phyloP scores from a whole-genome alignment of 768 basidiomycete species.

The Auricularia heimuer region DNA sequence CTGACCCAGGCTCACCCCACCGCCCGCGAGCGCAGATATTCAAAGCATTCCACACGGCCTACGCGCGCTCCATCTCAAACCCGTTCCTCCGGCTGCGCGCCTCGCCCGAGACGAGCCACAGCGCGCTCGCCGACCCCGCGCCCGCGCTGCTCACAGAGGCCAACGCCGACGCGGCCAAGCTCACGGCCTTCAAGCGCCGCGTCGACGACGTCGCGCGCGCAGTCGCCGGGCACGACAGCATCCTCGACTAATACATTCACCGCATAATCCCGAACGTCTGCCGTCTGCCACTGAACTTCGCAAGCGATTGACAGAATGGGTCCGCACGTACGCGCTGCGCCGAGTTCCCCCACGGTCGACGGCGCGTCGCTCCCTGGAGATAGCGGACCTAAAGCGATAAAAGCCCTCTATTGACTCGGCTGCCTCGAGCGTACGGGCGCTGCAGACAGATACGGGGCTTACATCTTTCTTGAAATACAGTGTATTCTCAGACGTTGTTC shows the following conservation, averaged over 20 bases:
- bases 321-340: constrained; percentile 14
- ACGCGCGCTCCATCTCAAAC: constrained; percentile 73
- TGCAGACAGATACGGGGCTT: constrained; percentile 93
- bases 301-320: constrained; percentile 5
- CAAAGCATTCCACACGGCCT: constrained; percentile 82
- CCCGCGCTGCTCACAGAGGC: constrained; percentile 47
- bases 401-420: constrained; percentile 79
- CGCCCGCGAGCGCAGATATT: constrained; percentile 40
- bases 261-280: constrained; percentile 12
- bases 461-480: constrained; percentile 17
- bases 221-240: constrained; percentile 12
- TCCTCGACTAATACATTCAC: constrained; percentile 14
- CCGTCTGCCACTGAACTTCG: constrained; percentile 14
- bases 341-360: background rate
- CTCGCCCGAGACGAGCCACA: constrained; percentile 25
- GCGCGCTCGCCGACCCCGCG: constrained; percentile 36
- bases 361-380: background rate
- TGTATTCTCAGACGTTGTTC: too few species aligned
- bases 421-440: constrained; percentile 45
- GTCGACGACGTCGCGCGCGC: constrained; percentile 63
- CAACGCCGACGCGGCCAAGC: constrained; percentile 36
- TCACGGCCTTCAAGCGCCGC: constrained; percentile 56
- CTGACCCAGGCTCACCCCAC: background rate
- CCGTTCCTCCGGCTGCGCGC: constrained; percentile 70
- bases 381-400: constrained; percentile 43